phyloP scores from a whole-genome alignment of 2,329 filamentous ascomycete species.

The Leptoxyphium fumago region DNA sequence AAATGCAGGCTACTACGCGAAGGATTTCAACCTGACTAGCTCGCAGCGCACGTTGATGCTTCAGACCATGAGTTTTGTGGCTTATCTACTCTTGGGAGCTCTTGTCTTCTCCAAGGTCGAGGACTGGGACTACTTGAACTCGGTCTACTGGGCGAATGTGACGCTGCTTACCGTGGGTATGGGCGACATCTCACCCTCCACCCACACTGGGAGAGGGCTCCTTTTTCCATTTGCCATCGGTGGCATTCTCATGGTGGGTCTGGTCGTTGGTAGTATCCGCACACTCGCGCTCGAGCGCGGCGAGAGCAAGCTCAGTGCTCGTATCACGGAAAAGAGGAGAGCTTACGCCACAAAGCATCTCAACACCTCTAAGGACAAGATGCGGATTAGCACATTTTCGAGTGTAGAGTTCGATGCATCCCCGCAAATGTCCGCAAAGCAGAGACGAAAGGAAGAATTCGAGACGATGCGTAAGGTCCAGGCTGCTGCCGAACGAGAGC shows the following conservation, averaged over 20 bases:
- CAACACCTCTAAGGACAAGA: conserved; percentile 25
- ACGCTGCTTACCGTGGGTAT: conserved; percentile 42
- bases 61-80: conserved; percentile 35
- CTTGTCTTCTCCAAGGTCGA: conserved; percentile 34
- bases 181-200: conserved; percentile 35
- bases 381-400: conserved; percentile 27
- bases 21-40: conserved; percentile 40
- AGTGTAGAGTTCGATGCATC: conserved; percentile 30
- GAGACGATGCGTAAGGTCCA: conserved; percentile 33
- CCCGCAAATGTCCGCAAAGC: conserved; percentile 18
- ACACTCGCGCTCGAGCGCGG: conserved; percentile 36
- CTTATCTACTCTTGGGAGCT: conserved; percentile 34
- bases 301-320: conserved; percentile 35
- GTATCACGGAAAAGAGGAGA: conserved; percentile 35
- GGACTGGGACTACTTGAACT: conserved; percentile 38
- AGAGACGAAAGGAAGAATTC: conserved; percentile 35
- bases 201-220: conserved; percentile 34
- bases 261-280: conserved; percentile 40
- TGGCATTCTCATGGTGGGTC: conserved; percentile 39
- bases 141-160: conserved; percentile 42
- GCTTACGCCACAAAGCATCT: conserved; percentile 25
- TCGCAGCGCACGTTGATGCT: conserved; percentile 43
- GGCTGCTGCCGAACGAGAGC: conserved; percentile 24
- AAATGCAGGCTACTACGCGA: conserved; percentile 37
- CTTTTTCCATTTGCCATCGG: conserved; percentile 41